Conservation (phyloP, 2,329 filamentous ascomycete species). For the Apiospora arundinis region DNA sequence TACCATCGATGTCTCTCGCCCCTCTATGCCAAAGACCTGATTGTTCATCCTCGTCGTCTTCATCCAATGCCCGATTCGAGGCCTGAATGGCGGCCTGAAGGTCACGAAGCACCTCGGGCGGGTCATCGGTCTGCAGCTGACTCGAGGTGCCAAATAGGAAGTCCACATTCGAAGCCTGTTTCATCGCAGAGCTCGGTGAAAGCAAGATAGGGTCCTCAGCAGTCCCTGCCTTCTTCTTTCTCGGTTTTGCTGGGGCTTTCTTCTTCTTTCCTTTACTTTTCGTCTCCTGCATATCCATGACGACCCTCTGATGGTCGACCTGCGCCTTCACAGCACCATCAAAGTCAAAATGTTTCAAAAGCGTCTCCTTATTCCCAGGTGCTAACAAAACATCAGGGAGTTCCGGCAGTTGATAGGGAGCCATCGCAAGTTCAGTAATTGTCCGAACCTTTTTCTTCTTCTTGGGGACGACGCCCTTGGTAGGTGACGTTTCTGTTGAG, state of each 20-base stretch:
- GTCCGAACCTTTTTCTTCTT: conserved; percentile 71
- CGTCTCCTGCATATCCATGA: conserved; percentile 38
- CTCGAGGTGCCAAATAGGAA: conserved; percentile 88
- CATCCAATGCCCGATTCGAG: conserved; percentile 56
- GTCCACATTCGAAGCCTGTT: conserved; percentile 71
- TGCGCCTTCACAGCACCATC: conserved; percentile 43
- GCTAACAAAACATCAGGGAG: conserved; percentile 38
- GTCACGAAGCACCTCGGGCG: conserved; percentile 68
- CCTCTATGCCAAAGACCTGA: conserved; percentile 72
- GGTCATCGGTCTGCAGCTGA: conserved; percentile 77
- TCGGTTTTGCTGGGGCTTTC: conserved; percentile 33
- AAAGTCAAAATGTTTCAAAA: conserved; percentile 53
- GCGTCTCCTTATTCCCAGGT: conserved; percentile 41
- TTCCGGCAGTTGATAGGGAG: conserved; percentile 62
- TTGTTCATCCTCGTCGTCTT: conserved; percentile 48
- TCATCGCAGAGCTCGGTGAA: conserved; percentile 72
- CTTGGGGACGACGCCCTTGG: conserved; percentile 61
- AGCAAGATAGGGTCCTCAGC: conserved; percentile 60
- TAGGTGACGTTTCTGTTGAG: conserved; percentile 39
- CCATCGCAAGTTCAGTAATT: conserved; percentile 79
- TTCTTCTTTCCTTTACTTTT: conserved; percentile 49
- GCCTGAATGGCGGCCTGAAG: conserved; percentile 66
- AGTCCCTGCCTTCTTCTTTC: conserved; percentile 47
- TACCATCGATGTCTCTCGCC: conserved; percentile 69
- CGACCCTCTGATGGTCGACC: conserved; percentile 41